These are phyloP conservation scores for Oryza australiensis DNA, from an alignment of 176 grass and related monocot species.

Conservation along the genomic window DNA sequence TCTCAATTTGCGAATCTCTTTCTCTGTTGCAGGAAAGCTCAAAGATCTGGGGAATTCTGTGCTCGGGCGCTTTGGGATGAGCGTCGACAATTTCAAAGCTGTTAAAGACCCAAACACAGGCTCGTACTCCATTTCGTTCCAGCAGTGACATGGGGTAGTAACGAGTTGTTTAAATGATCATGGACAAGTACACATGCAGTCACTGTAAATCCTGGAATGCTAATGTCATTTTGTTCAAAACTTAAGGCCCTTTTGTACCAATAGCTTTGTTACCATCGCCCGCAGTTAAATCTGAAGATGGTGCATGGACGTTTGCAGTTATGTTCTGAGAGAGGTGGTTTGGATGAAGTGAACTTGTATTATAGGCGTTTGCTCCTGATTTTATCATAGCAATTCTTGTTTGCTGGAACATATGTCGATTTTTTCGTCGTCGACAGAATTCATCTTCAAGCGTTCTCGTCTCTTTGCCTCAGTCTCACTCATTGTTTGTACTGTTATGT, in stretches of 20 bases:
- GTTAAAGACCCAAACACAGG: slow-evolving; percentile 81
- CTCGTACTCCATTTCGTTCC: slow-evolving; percentile 71
- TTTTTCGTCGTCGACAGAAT: too few species aligned
- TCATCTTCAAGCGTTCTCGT: too few species aligned
- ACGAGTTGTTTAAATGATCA: not conserved
- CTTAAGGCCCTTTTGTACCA: not conserved
- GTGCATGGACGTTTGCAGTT: not conserved
- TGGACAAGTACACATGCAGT: not conserved
- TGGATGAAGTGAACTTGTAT: not conserved
- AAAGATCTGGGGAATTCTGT: slow-evolving; percentile 87
- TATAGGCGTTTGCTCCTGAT: not conserved
- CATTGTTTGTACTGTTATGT: too few species aligned
- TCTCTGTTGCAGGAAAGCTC: slow-evolving; percentile 57
- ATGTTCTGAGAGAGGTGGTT: not conserved
- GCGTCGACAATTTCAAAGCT: slow-evolving; percentile 76
- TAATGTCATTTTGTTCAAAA: not conserved
- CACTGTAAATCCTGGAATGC: not conserved
- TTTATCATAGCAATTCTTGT: not conserved
- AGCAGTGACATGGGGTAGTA: slow-evolving; percentile 32
- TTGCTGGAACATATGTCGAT: not conserved
- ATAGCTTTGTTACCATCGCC: not conserved
- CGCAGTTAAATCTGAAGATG: not conserved
- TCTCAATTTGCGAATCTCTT: not conserved
- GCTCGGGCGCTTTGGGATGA: slow-evolving; percentile 74
- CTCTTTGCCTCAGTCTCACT: too few species aligned